phyloP scores from a whole-genome alignment of 2,329 filamentous ascomycete species.

The Cryoendolithus antarcticus region DNA sequence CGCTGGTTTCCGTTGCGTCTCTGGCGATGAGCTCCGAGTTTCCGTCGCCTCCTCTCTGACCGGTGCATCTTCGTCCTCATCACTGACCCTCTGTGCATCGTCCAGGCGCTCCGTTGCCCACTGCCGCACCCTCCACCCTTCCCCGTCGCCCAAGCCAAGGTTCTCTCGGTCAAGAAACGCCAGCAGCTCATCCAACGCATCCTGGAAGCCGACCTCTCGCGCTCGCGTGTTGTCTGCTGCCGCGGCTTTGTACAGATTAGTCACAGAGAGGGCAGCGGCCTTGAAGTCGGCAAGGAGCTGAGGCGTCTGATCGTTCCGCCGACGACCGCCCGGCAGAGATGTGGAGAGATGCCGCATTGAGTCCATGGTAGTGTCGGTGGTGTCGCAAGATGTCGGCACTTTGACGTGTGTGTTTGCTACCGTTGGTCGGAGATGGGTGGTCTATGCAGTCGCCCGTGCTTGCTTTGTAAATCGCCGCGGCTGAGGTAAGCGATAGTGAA shows the following conservation, averaged over 20 bases:
- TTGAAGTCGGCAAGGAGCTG: constrained; percentile 78
- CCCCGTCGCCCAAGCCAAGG: constrained; percentile 65
- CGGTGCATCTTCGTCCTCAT: constrained; percentile 53
- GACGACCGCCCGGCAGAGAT: constrained; percentile 41
- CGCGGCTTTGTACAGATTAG: constrained; percentile 90
- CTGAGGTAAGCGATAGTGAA: no score
- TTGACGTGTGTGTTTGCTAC: no score
- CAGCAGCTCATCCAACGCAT: constrained; percentile 84
- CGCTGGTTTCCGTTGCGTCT: constrained; percentile 15
- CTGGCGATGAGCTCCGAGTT: constrained; percentile 29
- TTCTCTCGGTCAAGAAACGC: constrained; percentile 71
- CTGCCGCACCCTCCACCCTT: constrained; percentile 54
- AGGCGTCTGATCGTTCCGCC: constrained; percentile 19
- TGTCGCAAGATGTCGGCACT: no score
- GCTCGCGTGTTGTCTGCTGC: constrained; percentile 64
- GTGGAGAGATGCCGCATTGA: constrained; percentile 53
- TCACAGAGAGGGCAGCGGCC: constrained; percentile 82
- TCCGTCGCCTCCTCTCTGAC: constrained; percentile 36
- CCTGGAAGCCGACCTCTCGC: constrained; percentile 75
- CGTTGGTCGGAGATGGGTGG: no score
- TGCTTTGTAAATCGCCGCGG: no score
- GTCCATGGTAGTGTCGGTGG: constrained; percentile 36
- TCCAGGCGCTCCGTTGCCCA: constrained; percentile 61
- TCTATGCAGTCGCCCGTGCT: no score
- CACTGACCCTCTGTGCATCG: constrained; percentile 44